These are phyloP conservation scores for Rhizopogon vulgaris DNA, from an alignment of 768 basidiomycete species.

Conservation along the genomic window DNA sequence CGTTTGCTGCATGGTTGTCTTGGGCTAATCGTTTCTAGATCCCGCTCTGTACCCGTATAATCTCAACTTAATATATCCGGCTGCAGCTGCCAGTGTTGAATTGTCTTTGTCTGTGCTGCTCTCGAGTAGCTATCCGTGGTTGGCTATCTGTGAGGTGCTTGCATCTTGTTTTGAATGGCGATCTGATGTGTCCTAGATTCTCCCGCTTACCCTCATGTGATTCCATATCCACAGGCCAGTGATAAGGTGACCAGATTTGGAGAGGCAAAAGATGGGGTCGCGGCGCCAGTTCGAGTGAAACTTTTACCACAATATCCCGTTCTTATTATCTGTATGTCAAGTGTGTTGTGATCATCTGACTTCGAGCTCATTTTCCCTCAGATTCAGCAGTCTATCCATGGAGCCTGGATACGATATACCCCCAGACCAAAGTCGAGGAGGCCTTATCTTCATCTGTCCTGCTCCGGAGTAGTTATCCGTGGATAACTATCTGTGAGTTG, in stretches of 20 bases:
- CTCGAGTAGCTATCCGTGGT: conserved; percentile 26
- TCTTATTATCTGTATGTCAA: conserved; percentile 30
- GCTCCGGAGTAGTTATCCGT: conserved; percentile 25
- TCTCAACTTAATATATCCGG: conserved; percentile 32
- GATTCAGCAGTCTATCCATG: conserved; percentile 21
- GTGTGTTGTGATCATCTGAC: not conserved
- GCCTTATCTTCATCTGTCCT: conserved; percentile 3
- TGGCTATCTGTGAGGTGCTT: conserved; percentile 29
- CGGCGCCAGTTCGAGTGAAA: conserved; percentile 7
- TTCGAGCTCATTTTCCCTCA: conserved; percentile 1
- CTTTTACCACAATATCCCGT: conserved; percentile 13
- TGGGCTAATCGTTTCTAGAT: conserved; percentile 21
- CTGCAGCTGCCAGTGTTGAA: not conserved
- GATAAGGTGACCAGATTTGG: conserved; percentile 2
- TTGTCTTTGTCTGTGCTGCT: conserved; percentile 7
- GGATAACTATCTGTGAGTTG: conserved; percentile 31
- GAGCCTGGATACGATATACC: conserved; percentile 21
- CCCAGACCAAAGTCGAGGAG: conserved; percentile 5
- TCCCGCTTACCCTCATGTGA: conserved; percentile 16
- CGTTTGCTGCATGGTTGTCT: not conserved
- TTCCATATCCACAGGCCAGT: conserved; percentile 9
- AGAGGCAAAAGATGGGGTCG: not conserved
- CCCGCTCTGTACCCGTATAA: conserved; percentile 35
- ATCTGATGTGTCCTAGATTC: conserved; percentile 13
- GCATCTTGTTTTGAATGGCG: not conserved